phyloP scores from a whole-genome alignment of 2,329 filamentous ascomycete species.

The Xylariaceae sp. region DNA sequence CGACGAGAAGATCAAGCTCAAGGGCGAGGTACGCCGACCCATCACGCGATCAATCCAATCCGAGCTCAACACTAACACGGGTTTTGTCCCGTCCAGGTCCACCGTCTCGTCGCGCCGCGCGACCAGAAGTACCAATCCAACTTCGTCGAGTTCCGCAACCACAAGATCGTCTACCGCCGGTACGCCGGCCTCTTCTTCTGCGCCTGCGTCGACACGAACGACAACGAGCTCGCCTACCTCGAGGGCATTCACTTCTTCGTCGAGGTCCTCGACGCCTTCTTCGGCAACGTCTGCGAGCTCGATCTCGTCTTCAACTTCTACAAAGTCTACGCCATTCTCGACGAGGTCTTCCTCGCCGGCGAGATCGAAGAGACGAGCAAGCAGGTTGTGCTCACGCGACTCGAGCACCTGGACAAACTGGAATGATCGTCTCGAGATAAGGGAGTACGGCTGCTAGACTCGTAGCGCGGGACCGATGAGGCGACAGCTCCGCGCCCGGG shows the following conservation, averaged over 20 bases:
- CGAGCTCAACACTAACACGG: neutral
- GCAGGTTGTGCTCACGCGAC: conserved; percentile 86
- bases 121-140: conserved; percentile 99
- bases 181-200: conserved; percentile 99
- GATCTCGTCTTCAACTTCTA: conserved; percentile 82
- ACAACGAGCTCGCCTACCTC: conserved; percentile 94
- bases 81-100: conserved; percentile 53
- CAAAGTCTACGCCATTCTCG: conserved; percentile 94
- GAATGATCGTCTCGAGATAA: conserved; percentile 60
- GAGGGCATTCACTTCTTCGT: conserved; percentile 99
- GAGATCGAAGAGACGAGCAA: conserved; percentile 99
- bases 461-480: neutral
- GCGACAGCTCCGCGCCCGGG: neutral
- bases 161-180: conserved; percentile 94
- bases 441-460: neutral
- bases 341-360: conserved; percentile 94
- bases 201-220: conserved; percentile 97
- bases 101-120: conserved; percentile 92
- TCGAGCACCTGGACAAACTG: conserved; percentile 95
- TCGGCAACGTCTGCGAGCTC: conserved; percentile 97
- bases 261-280: conserved; percentile 96
- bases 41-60: neutral
- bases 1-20: conserved; percentile 98
- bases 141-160: conserved; percentile 93
- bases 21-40: conserved; percentile 71